Percentiles rank a stretch among this genome's conserved stretches.
phyloP scores from a whole-genome alignment of 1,139 yeast species.

The Zygoascus sp. region DNA sequence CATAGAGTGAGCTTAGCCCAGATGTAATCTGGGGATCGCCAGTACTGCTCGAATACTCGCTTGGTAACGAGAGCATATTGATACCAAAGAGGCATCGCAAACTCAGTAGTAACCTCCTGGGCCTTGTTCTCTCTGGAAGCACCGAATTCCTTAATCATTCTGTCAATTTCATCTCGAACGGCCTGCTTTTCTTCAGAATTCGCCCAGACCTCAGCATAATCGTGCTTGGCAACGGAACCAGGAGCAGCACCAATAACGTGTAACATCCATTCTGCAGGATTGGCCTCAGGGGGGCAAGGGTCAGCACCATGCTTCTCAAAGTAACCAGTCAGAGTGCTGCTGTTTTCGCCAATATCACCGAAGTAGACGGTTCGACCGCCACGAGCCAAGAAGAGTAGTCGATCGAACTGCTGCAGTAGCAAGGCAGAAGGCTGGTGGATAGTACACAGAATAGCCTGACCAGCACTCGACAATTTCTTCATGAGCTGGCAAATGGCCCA shows the following conservation, averaged over 20 bases:
- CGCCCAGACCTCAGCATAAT: conserved; percentile 64
- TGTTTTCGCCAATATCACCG: conserved; percentile 70
- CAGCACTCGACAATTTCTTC: conserved; percentile 69
- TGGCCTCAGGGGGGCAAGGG: conserved; percentile 62
- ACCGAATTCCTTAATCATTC: conserved; percentile 24
- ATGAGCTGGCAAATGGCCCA: conserved; percentile 78
- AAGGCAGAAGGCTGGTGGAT: conserved; percentile 83
- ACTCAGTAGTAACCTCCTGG: conserved; percentile 26
- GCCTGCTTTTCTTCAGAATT: conserved; percentile 51
- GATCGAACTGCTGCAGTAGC: conserved; percentile 70
- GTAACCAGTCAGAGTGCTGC: conserved; percentile 56
- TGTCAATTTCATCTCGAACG: conserved; percentile 34
- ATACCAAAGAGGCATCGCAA: conserved; percentile 42
- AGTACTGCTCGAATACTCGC: conserved; percentile 56
- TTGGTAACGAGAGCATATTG: conserved; percentile 52
- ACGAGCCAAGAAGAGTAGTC: conserved; percentile 61
- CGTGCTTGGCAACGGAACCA: conserved; percentile 60
- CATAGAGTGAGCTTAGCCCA: conserved; percentile 61
- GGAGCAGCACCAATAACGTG: conserved; percentile 80
- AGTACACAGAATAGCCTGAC: conserved; percentile 80
- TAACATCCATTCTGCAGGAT: conserved; percentile 84
- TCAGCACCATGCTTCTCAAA: conserved; percentile 65
- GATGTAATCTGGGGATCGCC: conserved; percentile 71
- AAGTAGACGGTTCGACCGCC: conserved; percentile 81
- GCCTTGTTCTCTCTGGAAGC: conserved; percentile 22